These are phyloP conservation scores for Suillus bovinus DNA, from an alignment of 768 basidiomycete genomes.

Conservation along the genomic window DNA sequence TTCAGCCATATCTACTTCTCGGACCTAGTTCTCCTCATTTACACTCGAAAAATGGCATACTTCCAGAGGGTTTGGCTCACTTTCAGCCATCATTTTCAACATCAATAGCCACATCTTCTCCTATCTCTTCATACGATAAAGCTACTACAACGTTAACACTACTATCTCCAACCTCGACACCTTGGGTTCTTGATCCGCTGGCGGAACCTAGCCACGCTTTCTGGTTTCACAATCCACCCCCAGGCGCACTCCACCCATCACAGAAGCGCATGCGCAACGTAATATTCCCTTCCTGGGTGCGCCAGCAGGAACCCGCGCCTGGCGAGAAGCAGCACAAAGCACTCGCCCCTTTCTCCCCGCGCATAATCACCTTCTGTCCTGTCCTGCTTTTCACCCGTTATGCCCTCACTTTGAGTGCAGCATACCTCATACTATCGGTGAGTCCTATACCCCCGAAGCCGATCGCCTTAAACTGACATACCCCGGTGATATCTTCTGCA, in stretches of 20 bases:
- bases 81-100: background rate
- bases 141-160: background rate
- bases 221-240: background rate
- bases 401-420: background rate
- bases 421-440: constrained; percentile 4
- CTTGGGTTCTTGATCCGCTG: background rate
- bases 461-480: background rate
- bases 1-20: background rate
- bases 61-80: background rate
- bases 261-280: background rate
- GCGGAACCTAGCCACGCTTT: background rate
- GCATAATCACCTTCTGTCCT: constrained; percentile 5
- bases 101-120: background rate
- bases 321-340: background rate
- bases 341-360: background rate
- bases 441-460: background rate
- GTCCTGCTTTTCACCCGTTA: background rate
- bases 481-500: background rate
- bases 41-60: background rate
- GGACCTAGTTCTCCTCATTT: background rate
- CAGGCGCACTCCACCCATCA: background rate
- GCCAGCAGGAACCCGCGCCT: background rate
- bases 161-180: background rate
- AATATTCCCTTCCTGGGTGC: background rate
- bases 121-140: background rate